Conservation (phyloP, 208 protist genomes). For the Naegleria lovaniensis region DNA sequence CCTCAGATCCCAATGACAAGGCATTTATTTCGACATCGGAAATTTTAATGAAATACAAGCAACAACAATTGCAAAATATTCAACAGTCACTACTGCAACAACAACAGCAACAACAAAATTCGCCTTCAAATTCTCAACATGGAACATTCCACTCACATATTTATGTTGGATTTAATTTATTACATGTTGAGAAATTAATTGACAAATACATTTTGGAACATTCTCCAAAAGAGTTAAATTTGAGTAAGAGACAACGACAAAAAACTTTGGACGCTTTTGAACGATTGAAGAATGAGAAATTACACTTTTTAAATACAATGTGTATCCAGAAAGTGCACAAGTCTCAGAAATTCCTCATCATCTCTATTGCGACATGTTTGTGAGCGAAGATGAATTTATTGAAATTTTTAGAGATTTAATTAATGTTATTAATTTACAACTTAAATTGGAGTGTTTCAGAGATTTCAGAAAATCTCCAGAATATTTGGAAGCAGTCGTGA, state of each 20-base stretch:
- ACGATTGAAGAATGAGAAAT: background rate
- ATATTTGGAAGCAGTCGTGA: background rate
- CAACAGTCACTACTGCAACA: background rate
- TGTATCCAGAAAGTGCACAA: background rate
- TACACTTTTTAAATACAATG: background rate
- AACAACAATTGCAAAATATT: background rate
- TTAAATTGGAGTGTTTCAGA: background rate
- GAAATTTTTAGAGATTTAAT: background rate
- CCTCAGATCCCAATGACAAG: background rate
- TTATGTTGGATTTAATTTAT: background rate
- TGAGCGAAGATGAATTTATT: background rate
- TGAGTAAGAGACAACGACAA: background rate
- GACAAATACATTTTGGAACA: background rate
- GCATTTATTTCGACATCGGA: background rate
- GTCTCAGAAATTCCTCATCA: background rate
- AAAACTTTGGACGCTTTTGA: background rate
- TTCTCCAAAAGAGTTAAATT: background rate
- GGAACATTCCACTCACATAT: background rate
- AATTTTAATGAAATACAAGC: background rate
- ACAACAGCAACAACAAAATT: background rate
- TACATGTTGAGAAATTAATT: background rate
- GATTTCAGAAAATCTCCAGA: background rate
- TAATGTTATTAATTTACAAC: background rate
- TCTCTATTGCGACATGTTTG: background rate
- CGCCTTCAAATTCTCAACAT: too few species aligned